Evolutionary conservation across 2,329 filamentous ascomycete genomes (phyloP).

Genomic region (Cyclaneusma minus): DNA sequence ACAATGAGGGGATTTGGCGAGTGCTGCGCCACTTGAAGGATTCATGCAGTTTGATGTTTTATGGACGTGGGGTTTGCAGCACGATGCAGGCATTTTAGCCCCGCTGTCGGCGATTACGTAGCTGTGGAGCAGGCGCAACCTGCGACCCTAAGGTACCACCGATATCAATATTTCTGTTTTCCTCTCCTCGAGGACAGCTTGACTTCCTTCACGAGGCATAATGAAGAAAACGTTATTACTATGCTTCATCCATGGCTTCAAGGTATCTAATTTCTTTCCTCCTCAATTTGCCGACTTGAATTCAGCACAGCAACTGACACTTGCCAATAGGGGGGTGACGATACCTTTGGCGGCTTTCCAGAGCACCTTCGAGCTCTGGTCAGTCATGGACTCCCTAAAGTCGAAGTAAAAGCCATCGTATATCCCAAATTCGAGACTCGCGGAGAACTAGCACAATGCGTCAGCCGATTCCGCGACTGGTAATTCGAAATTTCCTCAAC

Average conservation of each 20-base stretch:
- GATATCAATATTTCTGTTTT: no score
- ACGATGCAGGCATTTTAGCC: no score
- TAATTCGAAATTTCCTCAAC: no score
- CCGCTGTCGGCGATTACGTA: no score
- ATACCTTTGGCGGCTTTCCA: slow-evolving; percentile 67
- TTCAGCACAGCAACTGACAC: slow-evolving; percentile 3
- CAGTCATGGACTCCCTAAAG: slow-evolving; percentile 47
- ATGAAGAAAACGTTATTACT: slow-evolving; percentile 70
- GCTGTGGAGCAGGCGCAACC: no score
- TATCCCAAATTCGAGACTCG: slow-evolving; percentile 75
- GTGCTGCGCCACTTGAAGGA: no score
- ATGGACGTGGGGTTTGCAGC: no score
- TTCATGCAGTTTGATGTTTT: no score
- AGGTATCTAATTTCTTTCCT: slow-evolving; percentile 28
- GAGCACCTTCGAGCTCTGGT: slow-evolving; percentile 52
- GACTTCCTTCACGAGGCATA: no score
- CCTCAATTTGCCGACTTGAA: background rate
- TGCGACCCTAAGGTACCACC: no score
- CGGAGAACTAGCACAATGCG: slow-evolving; percentile 57
- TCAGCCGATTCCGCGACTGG: slow-evolving; percentile 63
- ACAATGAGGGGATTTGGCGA: no score
- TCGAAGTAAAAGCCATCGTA: slow-evolving; percentile 51
- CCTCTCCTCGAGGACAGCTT: no score
- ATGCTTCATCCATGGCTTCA: slow-evolving; percentile 82
- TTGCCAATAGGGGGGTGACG: slow-evolving; percentile 54